These are phyloP conservation scores for Pestalotiopsis sp. DNA, from an alignment of 2,329 filamentous ascomycete species.

Conservation along the genomic window DNA sequence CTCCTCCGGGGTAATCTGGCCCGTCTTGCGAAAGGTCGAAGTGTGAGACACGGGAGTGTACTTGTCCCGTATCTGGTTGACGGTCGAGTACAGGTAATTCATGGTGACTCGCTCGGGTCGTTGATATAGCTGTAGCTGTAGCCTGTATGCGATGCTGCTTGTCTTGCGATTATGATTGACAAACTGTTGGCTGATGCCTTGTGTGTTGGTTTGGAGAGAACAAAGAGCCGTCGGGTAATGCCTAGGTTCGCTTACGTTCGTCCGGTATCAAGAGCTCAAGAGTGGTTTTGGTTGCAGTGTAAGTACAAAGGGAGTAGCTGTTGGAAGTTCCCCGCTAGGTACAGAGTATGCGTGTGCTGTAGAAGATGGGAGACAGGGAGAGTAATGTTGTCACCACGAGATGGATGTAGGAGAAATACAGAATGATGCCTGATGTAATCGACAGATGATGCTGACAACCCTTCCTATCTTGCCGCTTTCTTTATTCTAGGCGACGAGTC, in stretches of 20 bases:
- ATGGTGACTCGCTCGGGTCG: constrained; percentile 48
- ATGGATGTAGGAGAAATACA: background rate
- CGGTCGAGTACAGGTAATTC: constrained; percentile 90
- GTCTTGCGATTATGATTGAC: background rate
- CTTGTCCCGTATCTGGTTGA: constrained; percentile 89
- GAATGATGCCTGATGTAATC: constrained; percentile 3
- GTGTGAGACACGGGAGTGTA: constrained; percentile 88
- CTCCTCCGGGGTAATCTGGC: constrained; percentile 96
- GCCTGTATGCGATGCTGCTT: background rate
- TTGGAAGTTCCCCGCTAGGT: background rate
- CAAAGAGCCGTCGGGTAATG: constrained; percentile 5
- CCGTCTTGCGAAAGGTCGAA: constrained; percentile 90
- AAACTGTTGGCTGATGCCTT: background rate
- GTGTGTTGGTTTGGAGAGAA: background rate
- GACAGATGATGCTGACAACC: background rate
- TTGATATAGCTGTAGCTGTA: background rate
- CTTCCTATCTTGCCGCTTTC: background rate
- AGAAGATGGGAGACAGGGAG: background rate
- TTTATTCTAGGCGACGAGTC: constrained; percentile 9
- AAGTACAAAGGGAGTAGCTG: background rate
- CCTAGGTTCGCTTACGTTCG: background rate
- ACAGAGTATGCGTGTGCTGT: background rate
- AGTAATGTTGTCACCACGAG: background rate
- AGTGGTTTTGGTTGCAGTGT: background rate
- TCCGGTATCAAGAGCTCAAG: background rate